These are phyloP conservation scores for Lasiosphaeria miniovina DNA, from an alignment of 495 filamentous ascomycete species.

Conservation along the genomic window DNA sequence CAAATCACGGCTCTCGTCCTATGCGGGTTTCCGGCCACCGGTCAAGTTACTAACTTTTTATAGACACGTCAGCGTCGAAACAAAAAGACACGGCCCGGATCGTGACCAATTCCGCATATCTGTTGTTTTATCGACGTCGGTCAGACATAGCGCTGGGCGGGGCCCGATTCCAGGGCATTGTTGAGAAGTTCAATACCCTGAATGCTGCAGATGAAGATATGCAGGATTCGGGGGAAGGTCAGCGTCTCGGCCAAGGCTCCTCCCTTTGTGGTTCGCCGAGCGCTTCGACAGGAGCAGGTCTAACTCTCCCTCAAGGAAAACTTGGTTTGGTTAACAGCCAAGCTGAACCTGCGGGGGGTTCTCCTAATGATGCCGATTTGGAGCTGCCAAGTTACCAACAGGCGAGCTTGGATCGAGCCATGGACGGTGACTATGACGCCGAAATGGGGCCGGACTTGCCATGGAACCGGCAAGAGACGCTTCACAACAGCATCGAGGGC, in stretches of 20 bases:
- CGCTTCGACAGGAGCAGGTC: constrained; percentile 73
- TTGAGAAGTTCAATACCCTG: constrained; percentile 52
- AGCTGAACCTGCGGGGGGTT: not conserved
- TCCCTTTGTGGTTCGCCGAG: constrained; percentile 84
- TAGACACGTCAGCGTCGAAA: constrained; percentile 68
- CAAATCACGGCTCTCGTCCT: not conserved
- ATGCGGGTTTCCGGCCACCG: not conserved
- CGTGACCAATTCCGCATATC: constrained; percentile 73
- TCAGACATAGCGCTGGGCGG: constrained; percentile 74
- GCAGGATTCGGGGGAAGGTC: constrained; percentile 73
- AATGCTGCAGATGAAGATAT: constrained; percentile 40
- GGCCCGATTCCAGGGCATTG: constrained; percentile 63
- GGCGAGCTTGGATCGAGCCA: not conserved
- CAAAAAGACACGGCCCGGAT: constrained; percentile 52
- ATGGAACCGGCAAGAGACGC: constrained; percentile 19
- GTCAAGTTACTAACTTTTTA: constrained; percentile 9
- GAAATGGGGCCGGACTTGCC: constrained; percentile 11
- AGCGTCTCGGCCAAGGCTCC: constrained; percentile 76
- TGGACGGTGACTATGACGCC: constrained; percentile 15
- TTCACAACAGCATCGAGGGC: constrained; percentile 42
- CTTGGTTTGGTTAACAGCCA: constrained; percentile 49
- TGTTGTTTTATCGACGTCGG: constrained; percentile 92
- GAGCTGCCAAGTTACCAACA: constrained; percentile 23
- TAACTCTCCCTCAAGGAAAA: constrained; percentile 64
- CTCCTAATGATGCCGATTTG: constrained; percentile 9